These are phyloP conservation scores for Trebouxiophyceae sp. DNA, from an alignment of 163 green algal genomes.

Conservation along the genomic window DNA sequence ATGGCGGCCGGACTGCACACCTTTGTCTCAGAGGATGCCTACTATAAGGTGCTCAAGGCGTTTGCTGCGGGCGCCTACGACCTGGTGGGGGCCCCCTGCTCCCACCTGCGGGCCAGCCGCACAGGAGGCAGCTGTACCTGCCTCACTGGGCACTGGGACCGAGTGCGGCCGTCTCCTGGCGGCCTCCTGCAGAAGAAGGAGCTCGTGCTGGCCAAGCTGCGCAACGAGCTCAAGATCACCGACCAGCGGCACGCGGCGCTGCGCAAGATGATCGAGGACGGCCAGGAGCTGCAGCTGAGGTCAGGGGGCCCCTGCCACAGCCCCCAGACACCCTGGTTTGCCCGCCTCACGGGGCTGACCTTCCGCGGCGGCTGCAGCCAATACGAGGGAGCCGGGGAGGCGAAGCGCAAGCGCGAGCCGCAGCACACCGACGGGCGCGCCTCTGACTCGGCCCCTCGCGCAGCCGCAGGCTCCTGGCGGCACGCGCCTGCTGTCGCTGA, in stretches of 20 bases:
- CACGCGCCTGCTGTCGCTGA: no score
- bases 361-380: no score
- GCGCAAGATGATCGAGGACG: slow-evolving; percentile 1
- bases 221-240: slow-evolving; percentile 4
- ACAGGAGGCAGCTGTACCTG: background rate
- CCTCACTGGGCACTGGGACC: no score
- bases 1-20: no score
- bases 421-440: no score
- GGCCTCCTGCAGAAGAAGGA: slow-evolving; percentile 10
- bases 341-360: no score
- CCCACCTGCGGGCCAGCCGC: background rate
- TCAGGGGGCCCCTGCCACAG: background rate
- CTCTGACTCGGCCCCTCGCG: no score
- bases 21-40: slow-evolving; percentile 11
- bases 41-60: slow-evolving; percentile 5
- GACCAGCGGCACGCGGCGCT: slow-evolving; percentile 5
- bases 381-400: no score
- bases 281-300: background rate
- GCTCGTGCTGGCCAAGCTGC: slow-evolving; percentile 9
- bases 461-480: no score
- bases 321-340: no score
- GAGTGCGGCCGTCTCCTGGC: no score
- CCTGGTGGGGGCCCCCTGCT: slow-evolving; percentile 3
- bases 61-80: slow-evolving; percentile 3
- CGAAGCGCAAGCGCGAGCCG: no score